phyloP scores from a whole-genome alignment of 768 basidiomycete genomes.

The Pisolithus tinctorius region DNA sequence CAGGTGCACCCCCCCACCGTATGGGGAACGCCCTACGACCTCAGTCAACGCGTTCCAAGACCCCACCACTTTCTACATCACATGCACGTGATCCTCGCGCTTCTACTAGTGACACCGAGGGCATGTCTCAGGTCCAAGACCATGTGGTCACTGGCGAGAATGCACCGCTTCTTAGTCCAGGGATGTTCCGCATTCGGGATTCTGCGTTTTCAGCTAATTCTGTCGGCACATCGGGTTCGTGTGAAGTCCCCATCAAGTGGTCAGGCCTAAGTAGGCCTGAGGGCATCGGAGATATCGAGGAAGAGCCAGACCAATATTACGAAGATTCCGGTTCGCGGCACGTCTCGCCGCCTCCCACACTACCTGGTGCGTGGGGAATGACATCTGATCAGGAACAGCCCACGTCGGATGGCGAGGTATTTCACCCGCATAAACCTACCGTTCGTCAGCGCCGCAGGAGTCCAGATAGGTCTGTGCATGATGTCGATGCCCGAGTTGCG shows the following conservation, averaged over 20 bases:
- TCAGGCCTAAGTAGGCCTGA: constrained; percentile 39
- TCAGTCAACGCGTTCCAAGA: constrained; percentile 32
- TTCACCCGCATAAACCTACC: constrained; percentile 21
- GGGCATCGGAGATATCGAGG: constrained; percentile 32
- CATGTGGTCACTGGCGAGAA: constrained; percentile 16
- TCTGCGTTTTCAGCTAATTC: constrained; percentile 52
- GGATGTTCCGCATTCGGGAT: constrained; percentile 52
- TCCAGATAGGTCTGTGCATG: constrained; percentile 36
- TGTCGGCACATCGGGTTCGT: constrained; percentile 35
- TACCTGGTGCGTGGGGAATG: constrained; percentile 53
- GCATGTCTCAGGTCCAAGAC: constrained; percentile 16
- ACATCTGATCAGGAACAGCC: constrained; percentile 46
- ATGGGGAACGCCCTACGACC: constrained; percentile 25
- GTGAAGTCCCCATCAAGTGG: constrained; percentile 58
- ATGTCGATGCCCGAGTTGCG: constrained; percentile 44
- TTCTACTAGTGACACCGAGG: constrained; percentile 11
- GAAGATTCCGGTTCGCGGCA: constrained; percentile 19
- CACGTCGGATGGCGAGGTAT: constrained; percentile 18
- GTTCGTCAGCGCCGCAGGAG: constrained; percentile 20
- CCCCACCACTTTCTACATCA: constrained; percentile 33
- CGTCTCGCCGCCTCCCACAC: constrained; percentile 27
- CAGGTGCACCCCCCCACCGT: constrained; percentile 19
- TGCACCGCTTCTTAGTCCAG: constrained; percentile 43
- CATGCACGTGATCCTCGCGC: constrained; percentile 21
- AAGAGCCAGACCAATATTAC: constrained; percentile 25